Evolutionary conservation across 2,329 filamentous ascomycete species (phyloP).

Genomic region (Fusarium sp.): DNA sequence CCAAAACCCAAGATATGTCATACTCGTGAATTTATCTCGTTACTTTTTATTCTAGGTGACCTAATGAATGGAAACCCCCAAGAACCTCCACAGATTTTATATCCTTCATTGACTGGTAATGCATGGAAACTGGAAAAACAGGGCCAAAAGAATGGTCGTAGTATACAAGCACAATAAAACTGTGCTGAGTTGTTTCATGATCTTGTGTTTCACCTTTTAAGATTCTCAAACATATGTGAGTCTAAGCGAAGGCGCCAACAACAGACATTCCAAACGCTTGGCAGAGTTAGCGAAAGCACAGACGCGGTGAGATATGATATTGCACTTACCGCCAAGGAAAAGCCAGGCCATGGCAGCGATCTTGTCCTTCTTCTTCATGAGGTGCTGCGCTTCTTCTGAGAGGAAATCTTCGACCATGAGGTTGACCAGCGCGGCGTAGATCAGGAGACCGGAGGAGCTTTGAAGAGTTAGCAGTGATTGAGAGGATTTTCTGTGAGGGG

Average conservation of each 20-base stretch:
- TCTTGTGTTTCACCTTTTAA: conserved; percentile 8
- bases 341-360: conserved; percentile 66
- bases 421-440: conserved; percentile 74
- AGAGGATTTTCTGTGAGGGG: accelerated
- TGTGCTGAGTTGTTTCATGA: not conserved
- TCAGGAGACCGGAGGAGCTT: conserved; percentile 70
- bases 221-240: conserved; percentile 3
- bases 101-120: not conserved
- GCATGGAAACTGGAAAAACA: not conserved
- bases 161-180: not conserved
- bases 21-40: conserved; percentile 11
- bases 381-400: conserved; percentile 66
- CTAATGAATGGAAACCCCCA: conserved; percentile 11
- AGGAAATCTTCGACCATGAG: conserved; percentile 75
- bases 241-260: conserved; percentile 37
- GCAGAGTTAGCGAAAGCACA: conserved; percentile 3
- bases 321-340: conserved; percentile 62
- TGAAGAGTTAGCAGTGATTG: not conserved
- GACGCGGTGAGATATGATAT: accelerated
- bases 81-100: not conserved
- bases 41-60: conserved; percentile 7
- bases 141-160: not conserved
- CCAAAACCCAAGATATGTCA: not conserved
- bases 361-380: conserved; percentile 66
- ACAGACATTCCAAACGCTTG: conserved; percentile 39